phyloP scores from a whole-genome alignment of 192 early-diverging fungal species.

The Coemansia sp. region DNA sequence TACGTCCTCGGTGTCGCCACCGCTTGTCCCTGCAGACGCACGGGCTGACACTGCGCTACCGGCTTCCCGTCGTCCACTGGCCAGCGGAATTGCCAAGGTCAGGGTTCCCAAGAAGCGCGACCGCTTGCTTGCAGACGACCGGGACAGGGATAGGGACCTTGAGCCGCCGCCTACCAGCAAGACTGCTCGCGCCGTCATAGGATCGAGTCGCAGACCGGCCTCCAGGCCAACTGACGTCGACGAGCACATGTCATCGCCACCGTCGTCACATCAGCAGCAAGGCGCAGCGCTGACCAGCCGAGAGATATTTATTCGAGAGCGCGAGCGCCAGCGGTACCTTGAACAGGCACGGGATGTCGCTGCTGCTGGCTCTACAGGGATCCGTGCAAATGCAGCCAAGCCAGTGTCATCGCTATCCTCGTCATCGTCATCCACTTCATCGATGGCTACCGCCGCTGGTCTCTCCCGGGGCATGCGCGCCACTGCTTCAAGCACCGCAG shows the following conservation, averaged over 20 bases:
- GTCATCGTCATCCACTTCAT: no score
- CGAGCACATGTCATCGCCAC: not conserved
- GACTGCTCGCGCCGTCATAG: no score
- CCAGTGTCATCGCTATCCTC: not conserved
- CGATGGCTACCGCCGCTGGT: not conserved
- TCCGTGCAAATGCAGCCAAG: not conserved
- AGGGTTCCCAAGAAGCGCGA: conserved; percentile 43
- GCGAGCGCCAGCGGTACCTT: conserved; percentile 38
- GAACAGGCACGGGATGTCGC: conserved; percentile 9
- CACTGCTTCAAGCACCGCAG: no score
- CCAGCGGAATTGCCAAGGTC: conserved; percentile 19
- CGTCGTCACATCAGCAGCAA: not conserved
- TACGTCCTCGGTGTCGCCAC: conserved; percentile 4
- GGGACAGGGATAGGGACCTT: not conserved
- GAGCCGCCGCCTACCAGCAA: not conserved
- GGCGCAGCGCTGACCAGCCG: conserved; percentile 9
- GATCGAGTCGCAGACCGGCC: not conserved
- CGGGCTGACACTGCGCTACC: not conserved
- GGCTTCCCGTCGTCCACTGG: not conserved
- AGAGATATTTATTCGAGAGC: conserved; percentile 44
- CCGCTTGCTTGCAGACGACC: not conserved
- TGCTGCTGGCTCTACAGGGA: not conserved
- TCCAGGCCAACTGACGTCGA: not conserved
- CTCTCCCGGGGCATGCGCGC: not conserved
- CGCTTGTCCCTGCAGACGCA: not conserved